Conservation (phyloP, 345 rosid genomes). For the Mallotus nudiflorus region DNA sequence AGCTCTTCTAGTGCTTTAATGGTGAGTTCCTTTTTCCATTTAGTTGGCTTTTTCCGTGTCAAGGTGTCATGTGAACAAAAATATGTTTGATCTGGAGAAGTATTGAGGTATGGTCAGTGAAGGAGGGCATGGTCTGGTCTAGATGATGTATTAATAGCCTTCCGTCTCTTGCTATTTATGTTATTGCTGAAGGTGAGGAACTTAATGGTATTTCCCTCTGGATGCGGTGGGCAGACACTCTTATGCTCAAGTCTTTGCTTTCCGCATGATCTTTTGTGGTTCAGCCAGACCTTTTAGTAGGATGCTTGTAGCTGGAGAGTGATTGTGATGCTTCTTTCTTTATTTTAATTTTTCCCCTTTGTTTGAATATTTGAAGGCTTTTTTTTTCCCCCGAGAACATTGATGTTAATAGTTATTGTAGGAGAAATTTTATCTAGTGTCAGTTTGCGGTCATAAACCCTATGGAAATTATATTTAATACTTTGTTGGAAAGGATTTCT, state of each 20-base stretch:
- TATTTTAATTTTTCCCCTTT: neutral
- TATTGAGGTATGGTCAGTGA: constrained; percentile 25
- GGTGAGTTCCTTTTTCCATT: constrained; percentile 23
- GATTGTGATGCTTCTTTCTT: constrained; percentile 40
- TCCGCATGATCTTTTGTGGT: constrained; percentile 23
- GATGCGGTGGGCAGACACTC: constrained; percentile 27
- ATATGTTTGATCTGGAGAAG: constrained; percentile 31
- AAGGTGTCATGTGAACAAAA: constrained; percentile 36
- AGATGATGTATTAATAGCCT: constrained; percentile 23
- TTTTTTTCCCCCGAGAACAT: constrained; percentile 29
- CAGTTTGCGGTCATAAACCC: constrained; percentile 34
- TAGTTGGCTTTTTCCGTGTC: constrained; percentile 41
- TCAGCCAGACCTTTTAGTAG: constrained; percentile 35
- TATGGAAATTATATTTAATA: constrained; percentile 31
- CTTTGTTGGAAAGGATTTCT: constrained; percentile 18
- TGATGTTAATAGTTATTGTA: constrained; percentile 51
- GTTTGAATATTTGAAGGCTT: constrained; percentile 27
- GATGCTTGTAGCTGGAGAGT: constrained; percentile 51
- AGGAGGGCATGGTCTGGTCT: constrained; percentile 20
- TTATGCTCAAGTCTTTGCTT: constrained; percentile 23
- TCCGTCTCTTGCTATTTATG: constrained; percentile 3
- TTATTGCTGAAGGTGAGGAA: constrained; percentile 8
- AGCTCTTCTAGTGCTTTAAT: neutral
- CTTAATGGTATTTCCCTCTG: constrained; percentile 7
- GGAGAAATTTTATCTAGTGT: constrained; percentile 44